Percentiles rank a stretch among this genome's conserved stretches.
phyloP scores from a whole-genome alignment of 2,329 filamentous ascomycete genomes.

The Hirsutella thompsonii region DNA sequence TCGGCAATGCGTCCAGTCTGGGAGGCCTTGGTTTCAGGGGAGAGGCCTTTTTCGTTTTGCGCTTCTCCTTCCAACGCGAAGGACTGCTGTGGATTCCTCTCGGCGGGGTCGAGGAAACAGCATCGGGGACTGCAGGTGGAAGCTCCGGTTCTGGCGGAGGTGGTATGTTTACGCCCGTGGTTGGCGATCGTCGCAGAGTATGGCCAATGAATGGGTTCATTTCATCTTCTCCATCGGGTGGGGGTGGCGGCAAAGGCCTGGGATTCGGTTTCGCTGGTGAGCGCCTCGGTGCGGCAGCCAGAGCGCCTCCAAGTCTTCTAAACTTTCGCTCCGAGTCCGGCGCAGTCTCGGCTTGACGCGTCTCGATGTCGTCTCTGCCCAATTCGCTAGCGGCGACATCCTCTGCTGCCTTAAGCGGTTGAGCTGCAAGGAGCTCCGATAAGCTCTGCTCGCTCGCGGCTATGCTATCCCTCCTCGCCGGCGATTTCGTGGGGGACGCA shows the following conservation, averaged over 20 bases:
- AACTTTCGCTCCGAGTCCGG: slow-evolving; percentile 4
- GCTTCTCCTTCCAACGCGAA: slow-evolving; percentile 26
- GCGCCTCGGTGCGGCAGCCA: slow-evolving; percentile 23
- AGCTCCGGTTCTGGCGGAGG: slow-evolving; percentile 46
- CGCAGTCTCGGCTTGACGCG: slow-evolving; percentile 5
- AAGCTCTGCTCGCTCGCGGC: slow-evolving; percentile 11
- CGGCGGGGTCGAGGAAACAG: slow-evolving; percentile 40
- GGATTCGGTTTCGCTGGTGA: slow-evolving; percentile 29
- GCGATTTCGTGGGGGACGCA: slow-evolving; percentile 19
- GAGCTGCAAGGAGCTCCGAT: slow-evolving; percentile 16
- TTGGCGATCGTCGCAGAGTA: slow-evolving; percentile 13
- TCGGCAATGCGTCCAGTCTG: slow-evolving; percentile 6
- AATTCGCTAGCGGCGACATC: slow-evolving; percentile 12
- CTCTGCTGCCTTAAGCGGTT: slow-evolving; percentile 13
- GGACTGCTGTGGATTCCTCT: slow-evolving; percentile 48
- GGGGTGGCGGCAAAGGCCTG: slow-evolving; percentile 32
- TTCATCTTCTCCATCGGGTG: slow-evolving; percentile 14
- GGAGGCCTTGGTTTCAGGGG: slow-evolving; percentile 33
- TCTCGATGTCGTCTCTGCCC: slow-evolving; percentile 8
- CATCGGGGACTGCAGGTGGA: slow-evolving; percentile 43
- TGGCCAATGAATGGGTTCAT: slow-evolving; percentile 17
- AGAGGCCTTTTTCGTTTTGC: slow-evolving; percentile 29
- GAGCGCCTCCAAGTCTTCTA: slow-evolving; percentile 12
- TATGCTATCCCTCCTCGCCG: slow-evolving; percentile 1
- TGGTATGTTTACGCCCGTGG: slow-evolving; percentile 17